phyloP scores from a whole-genome alignment of 495 filamentous ascomycete genomes.

The Talaromyces ruber region DNA sequence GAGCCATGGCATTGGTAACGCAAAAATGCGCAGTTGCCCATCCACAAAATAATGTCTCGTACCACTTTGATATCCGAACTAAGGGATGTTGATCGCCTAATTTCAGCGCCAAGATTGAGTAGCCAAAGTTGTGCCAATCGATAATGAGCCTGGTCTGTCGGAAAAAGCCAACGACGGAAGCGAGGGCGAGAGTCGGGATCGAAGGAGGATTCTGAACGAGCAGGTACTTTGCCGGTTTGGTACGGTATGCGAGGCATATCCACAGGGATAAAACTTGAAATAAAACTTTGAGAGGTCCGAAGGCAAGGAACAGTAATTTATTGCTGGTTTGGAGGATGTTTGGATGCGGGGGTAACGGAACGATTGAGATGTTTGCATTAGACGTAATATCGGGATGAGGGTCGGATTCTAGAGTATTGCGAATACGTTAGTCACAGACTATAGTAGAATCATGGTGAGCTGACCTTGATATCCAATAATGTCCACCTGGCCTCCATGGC shows the following conservation, averaged over 20 bases:
- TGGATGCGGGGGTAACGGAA: constrained; percentile 57
- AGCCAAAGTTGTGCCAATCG: constrained; percentile 99
- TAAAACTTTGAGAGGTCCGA: constrained; percentile 78
- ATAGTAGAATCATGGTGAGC: no score
- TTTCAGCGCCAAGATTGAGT: constrained; percentile 80
- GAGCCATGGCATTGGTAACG: constrained; percentile 81
- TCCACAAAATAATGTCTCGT: constrained; percentile 63
- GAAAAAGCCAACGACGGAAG: constrained; percentile 61
- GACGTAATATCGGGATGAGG: constrained; percentile 67
- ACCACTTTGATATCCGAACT: constrained; percentile 63
- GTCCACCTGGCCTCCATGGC: constrained; percentile 69
- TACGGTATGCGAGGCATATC: constrained; percentile 60
- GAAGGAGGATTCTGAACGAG: constrained; percentile 94
- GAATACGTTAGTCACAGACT: constrained; percentile 2
- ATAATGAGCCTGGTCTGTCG: constrained; percentile 78
- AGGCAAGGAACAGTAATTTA: constrained; percentile 67
- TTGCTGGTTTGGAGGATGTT: constrained; percentile 54
- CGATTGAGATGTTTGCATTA: constrained; percentile 56
- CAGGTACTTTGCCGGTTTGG: constrained; percentile 67
- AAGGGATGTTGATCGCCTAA: constrained; percentile 57
- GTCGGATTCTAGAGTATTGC: constrained; percentile 45
- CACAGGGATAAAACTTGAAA: constrained; percentile 68
- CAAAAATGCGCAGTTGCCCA: constrained; percentile 69
- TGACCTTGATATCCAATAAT: constrained; percentile 82
- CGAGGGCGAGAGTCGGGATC: constrained; percentile 78